These are phyloP conservation scores for Xylaria sp. DNA, from an alignment of 495 filamentous ascomycete genomes.

Conservation along the genomic window DNA sequence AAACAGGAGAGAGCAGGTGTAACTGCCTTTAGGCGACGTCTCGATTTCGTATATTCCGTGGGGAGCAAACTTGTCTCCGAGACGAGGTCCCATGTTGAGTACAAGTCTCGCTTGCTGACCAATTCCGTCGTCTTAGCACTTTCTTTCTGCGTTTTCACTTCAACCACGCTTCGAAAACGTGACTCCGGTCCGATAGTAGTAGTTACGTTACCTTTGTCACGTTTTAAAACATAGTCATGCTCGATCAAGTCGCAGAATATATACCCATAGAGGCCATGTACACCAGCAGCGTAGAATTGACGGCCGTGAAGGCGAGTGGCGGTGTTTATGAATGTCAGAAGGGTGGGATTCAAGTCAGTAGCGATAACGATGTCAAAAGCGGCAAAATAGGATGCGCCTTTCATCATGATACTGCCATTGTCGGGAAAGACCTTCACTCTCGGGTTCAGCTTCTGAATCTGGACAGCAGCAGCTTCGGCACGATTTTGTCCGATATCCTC, in stretches of 20 bases:
- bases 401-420: constrained; percentile 65
- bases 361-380: constrained; percentile 88
- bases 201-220: constrained; percentile 75
- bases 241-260: constrained; percentile 90
- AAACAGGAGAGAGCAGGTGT: constrained; percentile 82
- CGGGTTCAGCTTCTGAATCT: constrained; percentile 86
- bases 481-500: constrained; percentile 78
- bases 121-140: constrained; percentile 77
- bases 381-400: constrained; percentile 73
- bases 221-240: constrained; percentile 87
- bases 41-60: constrained; percentile 67
- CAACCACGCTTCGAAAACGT: constrained; percentile 75
- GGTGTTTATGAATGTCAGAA: constrained; percentile 80
- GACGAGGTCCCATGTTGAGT: constrained; percentile 80
- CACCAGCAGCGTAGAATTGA: constrained; percentile 87
- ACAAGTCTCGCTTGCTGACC: constrained; percentile 90
- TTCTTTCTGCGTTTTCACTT: constrained; percentile 74
- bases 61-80: constrained; percentile 76
- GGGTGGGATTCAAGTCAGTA: constrained; percentile 80
- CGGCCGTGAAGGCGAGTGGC: constrained; percentile 74
- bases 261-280: constrained; percentile 92
- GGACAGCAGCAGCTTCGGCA: constrained; percentile 79
- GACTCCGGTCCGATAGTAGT: constrained; percentile 73
- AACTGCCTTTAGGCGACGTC: constrained; percentile 74
- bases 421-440: constrained; percentile 80